Conservation (phyloP, 1,284 basidiomycete genomes). For the Leccinum pallidistipes region DNA sequence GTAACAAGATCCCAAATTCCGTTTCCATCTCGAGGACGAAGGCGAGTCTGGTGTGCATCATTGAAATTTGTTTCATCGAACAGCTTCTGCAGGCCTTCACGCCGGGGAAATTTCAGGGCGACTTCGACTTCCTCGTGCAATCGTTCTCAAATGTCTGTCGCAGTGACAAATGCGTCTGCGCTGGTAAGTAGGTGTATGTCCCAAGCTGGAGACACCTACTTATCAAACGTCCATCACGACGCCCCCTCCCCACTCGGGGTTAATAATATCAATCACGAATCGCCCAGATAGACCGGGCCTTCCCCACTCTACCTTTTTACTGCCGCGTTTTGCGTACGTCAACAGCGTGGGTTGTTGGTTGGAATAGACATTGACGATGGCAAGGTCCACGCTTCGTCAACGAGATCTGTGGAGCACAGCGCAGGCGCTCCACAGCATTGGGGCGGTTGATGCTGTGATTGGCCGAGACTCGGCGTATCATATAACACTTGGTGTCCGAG, state of each 20-base stretch:
- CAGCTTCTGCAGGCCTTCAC: slow-evolving; percentile 11
- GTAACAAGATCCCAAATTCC: slow-evolving; percentile 3
- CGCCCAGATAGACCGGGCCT: slow-evolving; percentile 5
- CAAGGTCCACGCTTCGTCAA: neutral
- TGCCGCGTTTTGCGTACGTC: slow-evolving; percentile 8
- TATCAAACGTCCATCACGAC: slow-evolving; percentile 2
- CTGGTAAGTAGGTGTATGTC: slow-evolving; percentile 7
- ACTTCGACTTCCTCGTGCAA: slow-evolving; percentile 10
- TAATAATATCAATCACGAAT: slow-evolving; percentile 16
- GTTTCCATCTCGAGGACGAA: slow-evolving; percentile 8
- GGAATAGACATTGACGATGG: neutral
- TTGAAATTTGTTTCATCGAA: slow-evolving; percentile 14
- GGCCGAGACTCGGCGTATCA: neutral
- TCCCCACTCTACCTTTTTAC: slow-evolving; percentile 1
- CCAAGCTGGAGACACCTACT: neutral
- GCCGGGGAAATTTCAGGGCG: neutral
- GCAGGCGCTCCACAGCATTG: neutral
- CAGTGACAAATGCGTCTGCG: slow-evolving; percentile 13
- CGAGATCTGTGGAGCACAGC: neutral
- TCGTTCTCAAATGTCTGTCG: slow-evolving; percentile 8
- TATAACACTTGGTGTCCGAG: neutral
- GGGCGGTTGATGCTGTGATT: neutral
- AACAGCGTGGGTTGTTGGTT: slow-evolving; percentile 3
- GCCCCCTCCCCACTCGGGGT: slow-evolving; percentile 4
- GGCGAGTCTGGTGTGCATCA: slow-evolving; percentile 13